Conservation (phyloP, 2,329 filamentous ascomycete genomes). For the Fusarium sp. region DNA sequence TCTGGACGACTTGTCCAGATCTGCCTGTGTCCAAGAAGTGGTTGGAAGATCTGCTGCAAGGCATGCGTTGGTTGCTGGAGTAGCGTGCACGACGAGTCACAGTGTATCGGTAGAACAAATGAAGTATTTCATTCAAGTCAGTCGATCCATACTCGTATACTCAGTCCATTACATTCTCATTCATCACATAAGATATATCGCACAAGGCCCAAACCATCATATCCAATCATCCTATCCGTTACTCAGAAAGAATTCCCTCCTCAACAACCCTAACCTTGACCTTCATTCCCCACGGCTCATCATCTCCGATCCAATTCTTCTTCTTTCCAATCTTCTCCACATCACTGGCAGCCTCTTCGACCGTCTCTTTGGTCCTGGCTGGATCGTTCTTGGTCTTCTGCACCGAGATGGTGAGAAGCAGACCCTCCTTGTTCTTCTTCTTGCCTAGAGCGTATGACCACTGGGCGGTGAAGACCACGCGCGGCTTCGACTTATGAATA, state of each 20-base stretch:
- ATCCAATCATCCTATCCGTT: not conserved
- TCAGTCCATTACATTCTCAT: not conserved
- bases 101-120: too few species aligned
- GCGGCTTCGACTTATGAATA: conserved; percentile 55
- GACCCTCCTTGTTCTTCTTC: conserved; percentile 55
- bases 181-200: not conserved
- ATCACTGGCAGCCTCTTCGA: conserved; percentile 56
- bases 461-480: conserved; percentile 56
- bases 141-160: not conserved
- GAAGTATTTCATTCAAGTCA: not conserved
- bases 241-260: conserved; percentile 48
- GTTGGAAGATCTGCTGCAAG: conserved; percentile 48
- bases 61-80: conserved; percentile 39
- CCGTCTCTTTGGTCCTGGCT: conserved; percentile 56
- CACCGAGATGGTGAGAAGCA: conserved; percentile 61
- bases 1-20: conserved; percentile 56
- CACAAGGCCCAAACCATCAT: not conserved
- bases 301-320: conserved; percentile 64
- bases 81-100: too few species aligned
- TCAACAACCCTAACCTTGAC: conserved; percentile 54
- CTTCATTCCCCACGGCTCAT: conserved; percentile 56
- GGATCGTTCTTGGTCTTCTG: conserved; percentile 55
- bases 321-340: conserved; percentile 71
- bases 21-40: conserved; percentile 50
- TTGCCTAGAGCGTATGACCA: conserved; percentile 60